Evolutionary conservation across 257 asterid species (phyloP).

Genomic region (Hygrophila difformis): DNA sequence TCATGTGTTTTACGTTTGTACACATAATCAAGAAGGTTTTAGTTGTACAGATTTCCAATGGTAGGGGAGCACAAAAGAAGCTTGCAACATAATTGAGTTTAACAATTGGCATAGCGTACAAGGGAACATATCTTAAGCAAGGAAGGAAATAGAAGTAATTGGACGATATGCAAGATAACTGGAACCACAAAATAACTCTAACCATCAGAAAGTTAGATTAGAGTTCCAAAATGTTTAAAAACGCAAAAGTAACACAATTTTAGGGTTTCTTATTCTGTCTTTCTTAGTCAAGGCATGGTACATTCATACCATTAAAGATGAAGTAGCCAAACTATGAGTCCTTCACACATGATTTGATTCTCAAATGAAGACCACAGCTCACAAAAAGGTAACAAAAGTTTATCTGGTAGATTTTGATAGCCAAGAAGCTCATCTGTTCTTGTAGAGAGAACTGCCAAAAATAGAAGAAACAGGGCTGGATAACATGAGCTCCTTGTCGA

Average conservation of each 20-base stretch:
- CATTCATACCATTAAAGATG: not conserved
- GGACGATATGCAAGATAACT: not conserved
- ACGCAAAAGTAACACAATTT: too few species aligned
- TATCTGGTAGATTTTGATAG: not conserved
- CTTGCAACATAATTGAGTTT: not conserved
- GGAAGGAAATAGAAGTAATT: not conserved
- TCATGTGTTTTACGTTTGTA: conserved; percentile 7
- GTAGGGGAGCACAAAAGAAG: not conserved
- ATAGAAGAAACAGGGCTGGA: not conserved
- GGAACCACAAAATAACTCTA: too few species aligned
- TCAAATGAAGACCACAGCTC: not conserved
- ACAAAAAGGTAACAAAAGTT: not conserved
- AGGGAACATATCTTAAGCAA: not conserved
- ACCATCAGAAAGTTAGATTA: not conserved
- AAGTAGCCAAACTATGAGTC: not conserved
- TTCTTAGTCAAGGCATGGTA: not conserved
- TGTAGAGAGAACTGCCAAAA: not conserved
- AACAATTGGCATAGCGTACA: not conserved
- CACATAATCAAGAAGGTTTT: not conserved
- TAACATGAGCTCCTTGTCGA: not conserved
- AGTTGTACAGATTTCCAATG: not conserved
- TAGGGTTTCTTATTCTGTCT: too few species aligned
- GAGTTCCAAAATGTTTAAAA: not conserved
- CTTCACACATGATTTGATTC: not conserved
- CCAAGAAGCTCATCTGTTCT: not conserved